Evolutionary conservation across 2,329 filamentous ascomycete species (phyloP), one percentile per base, ranked within the genome.

Genomic region (Chrysosphaeria jannelii): DNA sequence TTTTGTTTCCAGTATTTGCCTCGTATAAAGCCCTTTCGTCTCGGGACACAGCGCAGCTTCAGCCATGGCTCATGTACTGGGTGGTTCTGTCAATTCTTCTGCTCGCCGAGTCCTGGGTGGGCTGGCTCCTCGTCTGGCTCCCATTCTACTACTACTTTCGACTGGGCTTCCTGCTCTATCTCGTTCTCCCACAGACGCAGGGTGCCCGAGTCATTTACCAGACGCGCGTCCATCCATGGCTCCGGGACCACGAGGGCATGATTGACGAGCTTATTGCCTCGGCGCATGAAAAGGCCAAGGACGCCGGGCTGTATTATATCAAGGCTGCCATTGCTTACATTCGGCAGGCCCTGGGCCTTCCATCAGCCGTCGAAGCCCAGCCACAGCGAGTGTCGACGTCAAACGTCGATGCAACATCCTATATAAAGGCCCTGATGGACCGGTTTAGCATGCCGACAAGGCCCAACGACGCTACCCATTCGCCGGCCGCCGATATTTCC

Each of bases 51-150:
- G 68, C 75, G 18, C 66, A 88, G 40, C 57, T 91, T 29, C 75
- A 75, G 31, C 81, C 81, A 66, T 97, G 85, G 85, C 61, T 93
- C 33, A 93, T 93, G 71, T 97, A 93, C 57, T 97, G 81, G 71
- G 76, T 90, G 29, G 76, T 90, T 13, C 60, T 91, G 32, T 72
- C 74, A 29, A 68, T 74, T 41, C 62, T 67, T 35, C 54, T 79
- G 27, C 59, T 85, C 30, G 61, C 66, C 44, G 85, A 93, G 48
- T 79, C 70, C 22, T 89, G 78, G 61, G 65, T 71, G 27, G 63
- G 68, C 36, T 90, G 81, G 47, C 66, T 93, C 38, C 57, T 93
- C 22, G 57, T 57, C 41, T 93, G 78, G 69, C 51, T 93, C 18
- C 85, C 85, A 3, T 88, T 93, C 45, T 97, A 91, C 48, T 61